Evolutionary conservation across 176 grass and related monocot species (phyloP), one percentile per base, ranked within the genome.

Genomic region (Triticum urartu): DNA sequence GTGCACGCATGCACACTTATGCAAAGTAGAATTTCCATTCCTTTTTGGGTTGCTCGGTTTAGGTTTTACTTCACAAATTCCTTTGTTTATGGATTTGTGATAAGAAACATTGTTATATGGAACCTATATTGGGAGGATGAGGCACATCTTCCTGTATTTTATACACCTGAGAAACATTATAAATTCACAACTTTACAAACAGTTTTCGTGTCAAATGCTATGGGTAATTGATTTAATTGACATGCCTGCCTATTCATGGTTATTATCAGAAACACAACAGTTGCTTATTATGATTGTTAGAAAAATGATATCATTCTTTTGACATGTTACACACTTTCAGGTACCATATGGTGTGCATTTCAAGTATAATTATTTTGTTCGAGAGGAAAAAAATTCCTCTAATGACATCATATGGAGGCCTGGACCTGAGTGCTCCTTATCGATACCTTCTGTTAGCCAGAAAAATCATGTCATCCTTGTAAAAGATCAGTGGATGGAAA

Each of bases 291-390:
- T 75, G 43, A 32, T 52, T 75, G 28, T 25, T 69, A 38, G 18
- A 59, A 59, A 59, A 59, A 59, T 59, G 18, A 59, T 59, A 59
- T 59, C 18, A 59, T 59, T 59, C 56, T 71, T 75, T 78, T 28
- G 39, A 79, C 36, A 48, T 84, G 63, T 38, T 79, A 50, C 40
- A 45, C 65, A 6, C 89, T 91, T 86, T 84, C 86, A 98, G 96
- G 96, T 98, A 84, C 93, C 93, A 70, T 92, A 83, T 89, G 93
- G 93, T 40, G 93, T 94, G 48, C 88, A 95, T 93, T 95, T 98
- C 84, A 95, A 91, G 83, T 98, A 98, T 81, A 98, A 95, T 87
- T 98, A 98, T 94, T 95, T 98, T 86, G 63, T 94, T 89, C 91
- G 88, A 81, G 83, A 88, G 69, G 64, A 75, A 73, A 92, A 89